Percentiles rank a stretch among this genome's conserved stretches.
Evolutionary conservation across 1,139 yeast genomes (phyloP).

Genomic region (Debaryomyces psychrophilus): DNA sequence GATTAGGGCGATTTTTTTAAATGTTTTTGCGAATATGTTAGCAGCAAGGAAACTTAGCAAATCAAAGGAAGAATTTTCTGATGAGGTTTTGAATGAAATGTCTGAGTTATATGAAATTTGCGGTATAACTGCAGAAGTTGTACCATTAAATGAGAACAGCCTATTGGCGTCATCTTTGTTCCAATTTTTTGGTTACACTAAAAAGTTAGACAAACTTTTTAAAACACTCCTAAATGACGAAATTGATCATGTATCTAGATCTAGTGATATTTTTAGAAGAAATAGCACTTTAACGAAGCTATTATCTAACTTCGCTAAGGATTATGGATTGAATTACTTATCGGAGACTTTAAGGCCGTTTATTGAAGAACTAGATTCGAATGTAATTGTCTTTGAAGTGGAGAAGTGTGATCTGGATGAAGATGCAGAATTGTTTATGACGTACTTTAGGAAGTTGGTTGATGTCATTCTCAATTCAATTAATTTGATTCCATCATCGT

Average conservation of each 20-base stretch:
- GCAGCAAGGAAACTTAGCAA: slow-evolving; percentile 38
- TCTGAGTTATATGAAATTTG: slow-evolving; percentile 32
- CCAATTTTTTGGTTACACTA: slow-evolving; percentile 59
- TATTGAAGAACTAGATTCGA: slow-evolving; percentile 50
- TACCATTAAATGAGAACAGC: slow-evolving; percentile 53
- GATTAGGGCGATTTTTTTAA: slow-evolving; percentile 71
- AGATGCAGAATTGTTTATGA: slow-evolving; percentile 57
- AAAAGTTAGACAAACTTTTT: slow-evolving; percentile 58
- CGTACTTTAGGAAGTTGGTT: slow-evolving; percentile 60
- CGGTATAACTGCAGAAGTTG: slow-evolving; percentile 69
- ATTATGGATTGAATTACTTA: slow-evolving; percentile 65
- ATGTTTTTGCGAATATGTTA: slow-evolving; percentile 72
- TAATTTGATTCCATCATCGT: slow-evolving; percentile 66
- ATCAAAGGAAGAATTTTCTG: slow-evolving; percentile 31
- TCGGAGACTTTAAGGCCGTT: slow-evolving; percentile 57
- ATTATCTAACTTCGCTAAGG: slow-evolving; percentile 69
- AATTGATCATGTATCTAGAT: slow-evolving; percentile 58
- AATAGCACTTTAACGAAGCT: slow-evolving; percentile 83
- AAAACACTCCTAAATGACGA: slow-evolving; percentile 63
- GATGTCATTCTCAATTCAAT: slow-evolving; percentile 62
- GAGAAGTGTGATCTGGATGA: slow-evolving; percentile 54
- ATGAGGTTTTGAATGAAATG: slow-evolving; percentile 25
- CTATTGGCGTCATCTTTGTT: slow-evolving; percentile 68
- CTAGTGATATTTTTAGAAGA: slow-evolving; percentile 75
- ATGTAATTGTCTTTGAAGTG: slow-evolving; percentile 63